phyloP scores from a whole-genome alignment of 1,139 yeast species.

The Candida sanyaensis region DNA sequence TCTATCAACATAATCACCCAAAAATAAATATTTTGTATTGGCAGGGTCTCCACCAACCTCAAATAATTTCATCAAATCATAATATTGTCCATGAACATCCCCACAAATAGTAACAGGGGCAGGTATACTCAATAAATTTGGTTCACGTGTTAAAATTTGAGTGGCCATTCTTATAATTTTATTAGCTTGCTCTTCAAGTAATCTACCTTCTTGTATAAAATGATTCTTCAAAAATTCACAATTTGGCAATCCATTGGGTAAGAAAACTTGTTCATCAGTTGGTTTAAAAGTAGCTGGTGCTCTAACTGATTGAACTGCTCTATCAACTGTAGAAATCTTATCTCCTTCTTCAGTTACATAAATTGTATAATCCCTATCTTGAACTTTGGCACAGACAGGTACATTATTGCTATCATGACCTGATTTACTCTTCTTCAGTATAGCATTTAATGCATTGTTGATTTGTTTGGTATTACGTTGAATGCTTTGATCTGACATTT shows the following conservation, averaged over 20 bases:
- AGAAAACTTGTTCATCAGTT: constrained; percentile 66
- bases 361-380: constrained; percentile 48
- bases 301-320: constrained; percentile 64
- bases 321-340: constrained; percentile 61
- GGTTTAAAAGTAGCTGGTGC: constrained; percentile 75
- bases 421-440: constrained; percentile 49
- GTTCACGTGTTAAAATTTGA: constrained; percentile 65
- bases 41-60: constrained; percentile 94
- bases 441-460: constrained; percentile 76
- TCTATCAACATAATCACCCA: constrained; percentile 96
- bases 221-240: constrained; percentile 72
- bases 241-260: constrained; percentile 67
- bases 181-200: constrained; percentile 71
- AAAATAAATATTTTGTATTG: constrained; percentile 72
- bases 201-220: constrained; percentile 78
- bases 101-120: constrained; percentile 98
- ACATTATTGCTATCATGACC: constrained; percentile 13
- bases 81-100: constrained; percentile 94
- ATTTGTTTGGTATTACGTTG: constrained; percentile 55
- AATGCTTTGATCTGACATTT: constrained; percentile 8
- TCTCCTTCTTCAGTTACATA: constrained; percentile 74
- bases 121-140: constrained; percentile 76
- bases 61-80: constrained; percentile 84
- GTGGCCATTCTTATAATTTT: constrained; percentile 72
- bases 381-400: not conserved